These are phyloP conservation scores for Ustilago trichophora DNA, from an alignment of 1,284 basidiomycete species.

Conservation along the genomic window DNA sequence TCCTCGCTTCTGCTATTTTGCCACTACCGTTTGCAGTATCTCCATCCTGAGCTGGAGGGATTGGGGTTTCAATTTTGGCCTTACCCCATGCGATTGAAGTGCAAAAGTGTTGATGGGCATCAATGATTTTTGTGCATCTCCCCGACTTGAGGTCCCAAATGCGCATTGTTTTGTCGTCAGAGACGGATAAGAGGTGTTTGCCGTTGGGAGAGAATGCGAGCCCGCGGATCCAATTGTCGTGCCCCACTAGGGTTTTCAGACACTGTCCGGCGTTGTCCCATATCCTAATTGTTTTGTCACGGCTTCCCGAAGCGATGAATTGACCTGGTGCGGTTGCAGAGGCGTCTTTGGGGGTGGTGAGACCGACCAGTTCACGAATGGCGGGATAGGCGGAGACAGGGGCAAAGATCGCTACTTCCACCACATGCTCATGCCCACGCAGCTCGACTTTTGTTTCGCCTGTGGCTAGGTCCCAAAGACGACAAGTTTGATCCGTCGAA, in stretches of 20 bases:
- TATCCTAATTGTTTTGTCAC: constrained; percentile 86
- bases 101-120: constrained; percentile 86
- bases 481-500: constrained; percentile 85
- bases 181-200: constrained; percentile 84
- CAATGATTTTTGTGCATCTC: constrained; percentile 81
- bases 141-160: constrained; percentile 86
- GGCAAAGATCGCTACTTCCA: constrained; percentile 84
- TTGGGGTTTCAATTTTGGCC: constrained; percentile 47
- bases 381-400: constrained; percentile 78
- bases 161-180: constrained; percentile 88
- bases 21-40: constrained; percentile 12
- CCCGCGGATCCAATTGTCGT: constrained; percentile 63
- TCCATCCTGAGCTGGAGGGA: constrained; percentile 44
- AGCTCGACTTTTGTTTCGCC: constrained; percentile 84
- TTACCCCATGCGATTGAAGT: constrained; percentile 64
- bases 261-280: constrained; percentile 85
- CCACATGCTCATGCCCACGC: constrained; percentile 85
- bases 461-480: constrained; percentile 79
- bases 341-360: constrained; percentile 69
- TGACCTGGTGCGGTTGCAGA: constrained; percentile 68
- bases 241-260: constrained; percentile 71
- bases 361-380: constrained; percentile 79
- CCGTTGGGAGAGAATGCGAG: constrained; percentile 69
- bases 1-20: constrained; percentile 25
- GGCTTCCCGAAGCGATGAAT: constrained; percentile 81